phyloP scores from a whole-genome alignment of 345 rosid species.

The Citrus glauca region DNA sequence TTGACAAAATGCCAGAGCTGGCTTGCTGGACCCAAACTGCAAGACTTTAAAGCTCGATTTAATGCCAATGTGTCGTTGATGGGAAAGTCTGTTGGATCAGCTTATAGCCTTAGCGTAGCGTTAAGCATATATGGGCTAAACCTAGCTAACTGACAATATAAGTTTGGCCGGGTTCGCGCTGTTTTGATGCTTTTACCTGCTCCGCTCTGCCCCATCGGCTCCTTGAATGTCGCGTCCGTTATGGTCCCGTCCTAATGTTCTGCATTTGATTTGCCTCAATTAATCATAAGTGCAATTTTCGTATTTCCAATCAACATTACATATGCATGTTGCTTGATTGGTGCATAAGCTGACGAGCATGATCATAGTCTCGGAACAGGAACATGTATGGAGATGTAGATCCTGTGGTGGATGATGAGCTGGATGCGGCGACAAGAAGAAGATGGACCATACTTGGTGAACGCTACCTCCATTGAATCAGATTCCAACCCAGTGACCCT shows the following conservation, averaged over 20 bases:
- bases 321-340: too few relatives aligned
- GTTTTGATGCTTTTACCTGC: background rate
- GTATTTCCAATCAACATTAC: background rate
- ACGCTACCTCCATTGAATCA: slow-evolving; percentile 27
- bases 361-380: background rate
- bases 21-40: slow-evolving; percentile 4
- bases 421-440: slow-evolving; percentile 29
- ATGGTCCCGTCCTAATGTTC: background rate
- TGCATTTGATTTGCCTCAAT: background rate
- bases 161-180: background rate
- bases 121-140: background rate
- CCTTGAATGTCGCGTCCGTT: background rate
- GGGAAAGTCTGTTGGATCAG: background rate
- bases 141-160: background rate
- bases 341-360: too few relatives aligned
- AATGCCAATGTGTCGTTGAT: background rate
- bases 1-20: slow-evolving; percentile 14
- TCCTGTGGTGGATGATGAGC: slow-evolving; percentile 11
- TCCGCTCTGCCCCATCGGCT: background rate
- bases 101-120: background rate
- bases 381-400: slow-evolving; percentile 11
- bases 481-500: slow-evolving; percentile 24
- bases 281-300: background rate
- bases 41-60: background rate
- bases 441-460: slow-evolving; percentile 10